Base-by-base conservation (phyloP, 2,329 filamentous ascomycete genomes). In the Dothistroma pini region DNA sequence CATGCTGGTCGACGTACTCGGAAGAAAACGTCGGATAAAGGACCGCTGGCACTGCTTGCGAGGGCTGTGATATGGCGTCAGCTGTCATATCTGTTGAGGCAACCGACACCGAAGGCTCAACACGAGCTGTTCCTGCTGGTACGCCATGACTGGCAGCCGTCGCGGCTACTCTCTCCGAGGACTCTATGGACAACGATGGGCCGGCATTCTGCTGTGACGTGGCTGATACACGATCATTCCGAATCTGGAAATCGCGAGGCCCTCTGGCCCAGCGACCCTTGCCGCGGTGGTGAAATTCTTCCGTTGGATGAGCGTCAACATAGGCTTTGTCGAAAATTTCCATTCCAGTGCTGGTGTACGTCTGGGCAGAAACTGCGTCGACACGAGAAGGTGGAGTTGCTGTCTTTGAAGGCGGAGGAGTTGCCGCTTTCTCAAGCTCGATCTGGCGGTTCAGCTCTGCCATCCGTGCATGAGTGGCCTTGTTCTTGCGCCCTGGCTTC, bases 1-100 rank as follows among this genome's bases (percentile, higher is more conserved):
- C 69, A 63, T 70, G 69, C 16, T 56, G 35, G 19, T 66, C 56
- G 11, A 70, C 67, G 54, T 25, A 51, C 21, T 51, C 19, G 21
- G 48, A 51, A 29, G 21, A 29, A 9, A n/a, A 44, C 1, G 10
- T 44, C n/a, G n/a, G 41, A 19, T 4, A 3, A 2, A 19, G 12
- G 16, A 19, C 14, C 8, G 14, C 41, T n/a, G 41, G 3, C 4
- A 19, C 16, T 44, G 41, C 9, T 16, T 44, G 41, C 8, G 8
- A n/a, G 2, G 41, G n/a, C n/a, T 9, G 14, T 44, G 2, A n/a
- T n/a, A 38, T 19, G 41, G 41, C 41, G 16, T 19, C n/a, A 4
- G 41, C 14, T 44, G 16, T n/a, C n/a, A n/a, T 19, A 6, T 2
- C 9, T 19, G 41, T 44, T 19, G 41, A 4, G 2, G 8, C 14